These are phyloP conservation scores for Cladosporium sp. DNA, from an alignment of 2,329 filamentous ascomycete genomes.

Conservation along the genomic window DNA sequence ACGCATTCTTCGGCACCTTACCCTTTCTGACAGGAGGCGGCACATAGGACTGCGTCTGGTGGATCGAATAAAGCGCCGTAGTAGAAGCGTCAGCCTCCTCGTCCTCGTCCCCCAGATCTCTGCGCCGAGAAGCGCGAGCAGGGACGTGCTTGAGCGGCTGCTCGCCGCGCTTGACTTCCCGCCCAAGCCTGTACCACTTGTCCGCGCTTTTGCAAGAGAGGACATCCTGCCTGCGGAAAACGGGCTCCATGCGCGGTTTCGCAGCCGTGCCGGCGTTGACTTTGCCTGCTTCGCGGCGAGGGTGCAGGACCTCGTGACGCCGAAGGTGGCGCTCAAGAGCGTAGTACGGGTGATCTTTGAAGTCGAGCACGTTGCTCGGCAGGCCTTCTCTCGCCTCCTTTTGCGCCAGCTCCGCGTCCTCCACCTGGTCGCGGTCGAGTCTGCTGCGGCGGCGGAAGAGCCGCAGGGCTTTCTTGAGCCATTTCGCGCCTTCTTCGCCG, in stretches of 20 bases:
- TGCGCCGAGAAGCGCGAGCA: conserved; percentile 21
- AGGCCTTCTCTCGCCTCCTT: conserved; percentile 65
- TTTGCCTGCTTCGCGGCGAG: conserved; percentile 67
- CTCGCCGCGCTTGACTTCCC: conserved; percentile 70
- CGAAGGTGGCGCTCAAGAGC: conserved; percentile 80
- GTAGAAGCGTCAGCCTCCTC: conserved; percentile 40
- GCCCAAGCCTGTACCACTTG: conserved; percentile 84
- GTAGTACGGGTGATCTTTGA: conserved; percentile 39
- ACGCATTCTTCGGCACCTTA: conserved; percentile 57
- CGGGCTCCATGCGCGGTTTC: conserved; percentile 58
- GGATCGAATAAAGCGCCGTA: conserved; percentile 54
- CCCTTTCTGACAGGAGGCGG: conserved; percentile 71
- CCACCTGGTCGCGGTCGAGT: conserved; percentile 70
- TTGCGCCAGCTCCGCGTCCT: conserved; percentile 68
- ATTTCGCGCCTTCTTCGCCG: conserved; percentile 44
- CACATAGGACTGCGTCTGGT: conserved; percentile 63
- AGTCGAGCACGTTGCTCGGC: conserved; percentile 34
- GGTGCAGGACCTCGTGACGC: conserved; percentile 74
- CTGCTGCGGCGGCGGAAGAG: conserved; percentile 33
- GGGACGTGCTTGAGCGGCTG: conserved; percentile 69
- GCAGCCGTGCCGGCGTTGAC: conserved; percentile 59
- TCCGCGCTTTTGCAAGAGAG: conserved; percentile 70
- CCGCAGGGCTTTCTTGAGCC: conserved; percentile 49
- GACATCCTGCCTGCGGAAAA: conserved; percentile 79
- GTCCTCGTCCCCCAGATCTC: conserved; percentile 27